Percentiles rank a stretch among this genome's conserved stretches.
These are phyloP conservation scores for Phytopythium boreale DNA, from an alignment of 352 stramenopile species.

Conservation along the genomic window DNA sequence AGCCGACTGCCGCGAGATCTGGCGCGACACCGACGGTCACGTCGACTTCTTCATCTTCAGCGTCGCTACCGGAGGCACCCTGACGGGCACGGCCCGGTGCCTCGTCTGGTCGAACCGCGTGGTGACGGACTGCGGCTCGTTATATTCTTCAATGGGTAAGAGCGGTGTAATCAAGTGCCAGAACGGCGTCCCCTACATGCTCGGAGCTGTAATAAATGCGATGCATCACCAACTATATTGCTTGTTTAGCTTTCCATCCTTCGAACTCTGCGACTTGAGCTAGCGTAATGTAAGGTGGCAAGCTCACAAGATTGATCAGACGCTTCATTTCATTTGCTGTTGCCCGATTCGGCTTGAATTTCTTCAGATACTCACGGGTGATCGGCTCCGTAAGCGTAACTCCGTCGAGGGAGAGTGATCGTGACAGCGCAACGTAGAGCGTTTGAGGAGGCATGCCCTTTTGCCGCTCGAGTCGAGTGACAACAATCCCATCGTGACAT, in stretches of 20 bases:
- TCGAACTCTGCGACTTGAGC: neutral
- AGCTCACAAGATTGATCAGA: neutral
- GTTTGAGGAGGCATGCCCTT: neutral
- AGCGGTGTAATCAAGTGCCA: too few relatives aligned
- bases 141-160: too few relatives aligned
- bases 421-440: neutral
- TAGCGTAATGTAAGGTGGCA: neutral
- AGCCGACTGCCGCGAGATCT: too few relatives aligned
- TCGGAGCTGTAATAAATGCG: neutral
- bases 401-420: neutral
- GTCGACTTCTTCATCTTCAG: too few relatives aligned
- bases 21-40: too few relatives aligned
- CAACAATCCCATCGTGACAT: conserved; percentile 17
- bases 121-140: too few relatives aligned
- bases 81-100: too few relatives aligned
- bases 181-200: too few relatives aligned
- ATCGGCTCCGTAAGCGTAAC: neutral
- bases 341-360: neutral
- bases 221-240: neutral
- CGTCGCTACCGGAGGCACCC: too few relatives aligned
- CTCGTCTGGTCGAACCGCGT: too few relatives aligned
- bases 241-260: neutral
- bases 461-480: conserved; percentile 1
- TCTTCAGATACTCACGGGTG: neutral
- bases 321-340: neutral